phyloP scores from a whole-genome alignment of 129 eudicot genomes.

The Centrapalus pauciflorus region DNA sequence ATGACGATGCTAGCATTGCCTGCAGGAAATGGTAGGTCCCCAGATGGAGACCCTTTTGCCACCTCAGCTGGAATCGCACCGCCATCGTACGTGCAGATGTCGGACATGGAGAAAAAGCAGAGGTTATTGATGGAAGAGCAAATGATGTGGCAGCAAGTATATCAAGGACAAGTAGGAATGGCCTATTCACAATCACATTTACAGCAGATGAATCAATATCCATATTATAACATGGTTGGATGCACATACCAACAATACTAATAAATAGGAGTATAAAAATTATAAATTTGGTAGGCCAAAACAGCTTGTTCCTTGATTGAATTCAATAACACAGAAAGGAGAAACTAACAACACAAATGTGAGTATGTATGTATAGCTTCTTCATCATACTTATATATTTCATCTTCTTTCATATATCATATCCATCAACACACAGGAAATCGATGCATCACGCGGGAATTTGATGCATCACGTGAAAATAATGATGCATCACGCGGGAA shows the following conservation, averaged over 20 bases:
- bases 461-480: too few relatives aligned
- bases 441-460: too few relatives aligned
- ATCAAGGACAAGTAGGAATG: conserved; percentile 50
- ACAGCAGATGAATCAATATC: conserved; percentile 30
- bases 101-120: conserved; percentile 72
- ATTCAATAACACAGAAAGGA: neutral
- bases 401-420: neutral
- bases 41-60: conserved; percentile 61
- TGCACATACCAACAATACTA: conserved; percentile 12
- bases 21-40: conserved; percentile 13
- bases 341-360: neutral
- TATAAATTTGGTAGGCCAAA: neutral
- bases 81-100: conserved; percentile 74
- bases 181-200: too few relatives aligned
- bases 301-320: conserved; percentile 4
- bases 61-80: conserved; percentile 63
- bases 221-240: conserved; percentile 39
- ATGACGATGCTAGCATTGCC: conserved; percentile 53
- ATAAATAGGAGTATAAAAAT: neutral
- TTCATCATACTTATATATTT: conserved; percentile 4
- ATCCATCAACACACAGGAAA: neutral
- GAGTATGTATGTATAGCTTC: neutral
- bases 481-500: too few relatives aligned
- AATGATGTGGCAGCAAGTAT: conserved; percentile 75
- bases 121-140: conserved; percentile 61